Base-by-base conservation (phyloP, 2,329 filamentous ascomycete genomes). In the Fusarium cicatricum region DNA sequence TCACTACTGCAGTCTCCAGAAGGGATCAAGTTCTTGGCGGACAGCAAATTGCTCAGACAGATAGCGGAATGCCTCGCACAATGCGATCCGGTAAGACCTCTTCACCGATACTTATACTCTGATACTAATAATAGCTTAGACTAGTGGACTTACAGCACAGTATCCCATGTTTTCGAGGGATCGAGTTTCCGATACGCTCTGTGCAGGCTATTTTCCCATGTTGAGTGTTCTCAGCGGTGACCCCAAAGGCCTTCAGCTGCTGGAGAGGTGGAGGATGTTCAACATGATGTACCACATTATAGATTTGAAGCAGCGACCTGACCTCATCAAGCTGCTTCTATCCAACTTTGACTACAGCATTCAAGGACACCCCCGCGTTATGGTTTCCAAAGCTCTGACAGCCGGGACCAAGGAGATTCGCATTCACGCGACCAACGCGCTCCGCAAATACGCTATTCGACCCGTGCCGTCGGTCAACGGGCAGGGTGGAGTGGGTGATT, bases 241-340 rank as follows among this genome's bases (percentile, higher is more conserved):
- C 68, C 78, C 84, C 0, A 91, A 89, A 66, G 95, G 95, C 1
- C 82, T 98, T 19, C 87, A 90, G 58, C 94, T 99, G 77, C 85
- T 99, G 70, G 94, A 98, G 72, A 83, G 92, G 67, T 98, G 95
- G 94, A 91, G 92, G 67, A 96, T 99, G 83, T 93, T 97, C 77
- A 98, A 98, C 75, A 99, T 99, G 92, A 96, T 98, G 82, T 99
- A 99, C 72, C 95, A 98, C 74, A 97, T 99, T 58, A 85, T 97
- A 53, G 94, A 98, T 70, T 81, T 97, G 38, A 92, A 90, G 67
- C 90, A 95, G 73, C 89, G 95, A 3, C 92, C 94, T 39, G 95
- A 99, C 72, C 80, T 99, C 55, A 92, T 98, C 71, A 92, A 93
- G 71, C 83, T 94, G 10, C 83, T 99, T 28, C 82, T 99, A 9